Evolutionary conservation across 2,329 filamentous ascomycete species (phyloP), one percentile per base, ranked within the genome.

Genomic region (Rutstroemia sp.): DNA sequence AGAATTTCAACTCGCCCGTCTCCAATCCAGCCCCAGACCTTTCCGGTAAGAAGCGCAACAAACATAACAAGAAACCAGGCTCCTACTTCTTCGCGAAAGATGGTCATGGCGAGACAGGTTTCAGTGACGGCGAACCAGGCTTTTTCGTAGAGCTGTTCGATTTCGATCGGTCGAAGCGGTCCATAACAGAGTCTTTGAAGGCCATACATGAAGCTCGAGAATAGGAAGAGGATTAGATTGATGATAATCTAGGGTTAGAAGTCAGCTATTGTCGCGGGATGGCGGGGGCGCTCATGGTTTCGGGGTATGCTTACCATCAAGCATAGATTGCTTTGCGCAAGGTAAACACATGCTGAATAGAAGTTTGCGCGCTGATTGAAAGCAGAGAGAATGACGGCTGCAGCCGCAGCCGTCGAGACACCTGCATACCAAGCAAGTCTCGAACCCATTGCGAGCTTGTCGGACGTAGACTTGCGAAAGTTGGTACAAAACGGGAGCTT

Each of bases 121-220:
- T 99, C 94, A 48, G 92, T 96, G 42, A 97, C 89, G 41, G 94
- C 92, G 69, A 96, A 96, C 95, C 95, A 99, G 50, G 89, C 92
- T 72, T 92, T 92, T 72, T 99, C 94, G 69, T 95, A 96, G 14
- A 99, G 82, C 71, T 97, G 92, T 72, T 99, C 95, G 66, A 94
- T 88, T 76, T 99, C 94, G 75, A 95, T 89, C 25, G 91, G 87
- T 63, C 95, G 90, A 21, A 99, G 82, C 17, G 84, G 86, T 59
- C 94, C 94, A 68, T 92, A 99, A 69, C 95, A 89, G 52, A 96
- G 77, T 66, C 91, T 86, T 70, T 96, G 94, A 17, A 99, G 80
- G 58, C 84, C 88, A 73, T 92, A 95, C 61, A 96, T 83, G 65
- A 95, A 81, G 65, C 83, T 86, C 61, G 86, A 85, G 59, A 92